Base-by-base conservation (phyloP, 441 rosid species). In the Corymbia calophylla region DNA sequence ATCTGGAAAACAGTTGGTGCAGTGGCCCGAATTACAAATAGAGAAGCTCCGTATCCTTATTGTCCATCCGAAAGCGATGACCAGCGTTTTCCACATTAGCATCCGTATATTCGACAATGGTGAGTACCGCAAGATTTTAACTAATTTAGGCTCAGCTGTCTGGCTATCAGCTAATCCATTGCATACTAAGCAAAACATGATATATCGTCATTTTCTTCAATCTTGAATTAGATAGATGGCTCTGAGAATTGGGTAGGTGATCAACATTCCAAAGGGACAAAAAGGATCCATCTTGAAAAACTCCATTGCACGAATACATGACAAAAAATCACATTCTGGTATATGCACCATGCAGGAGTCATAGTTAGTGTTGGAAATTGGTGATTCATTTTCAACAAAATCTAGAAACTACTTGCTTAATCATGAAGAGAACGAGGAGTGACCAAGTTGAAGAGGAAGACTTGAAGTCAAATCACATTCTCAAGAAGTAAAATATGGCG, bases 261-360 rank as follows among this genome's bases (percentile, higher is more conserved):
- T 70, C 25, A 19, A 49, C 19, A 58, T 54, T 54, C 21, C 56
- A 54, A 85, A 51, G 70, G 70, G 35, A 9, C 3, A 27, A 55
- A 1, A 29, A 66, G 53, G 86, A 88, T 80, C 85, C 86, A 97
- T 99, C 99, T 96, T 97, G 89, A 92, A 97, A 93, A 96, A 96
- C 89, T 97, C 98, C 3, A 97, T 95, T 53, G 99, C 98, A 39
- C 99, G 98, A 51, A 97, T 97, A 87, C 95, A 95, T 12, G 99
- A 97, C 91, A 97, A 93, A 94, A 97, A 97, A 85, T 97, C 98
- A 11, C 97, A 99, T 93, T 97, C 99, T 53, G 99, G 99, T 87
- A 96, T 90, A 88, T 95, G 95, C 32, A 97, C 99, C 99, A 94
- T 97, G 99, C 99, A 96, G 88, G 99, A 97, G 90, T 97, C 99